A percentile compares a stretch with the other conserved stretches of the same genome.
These are phyloP conservation scores for Porogramme epimiltina DNA, from an alignment of 1,284 basidiomycete genomes.

Conservation along the genomic window DNA sequence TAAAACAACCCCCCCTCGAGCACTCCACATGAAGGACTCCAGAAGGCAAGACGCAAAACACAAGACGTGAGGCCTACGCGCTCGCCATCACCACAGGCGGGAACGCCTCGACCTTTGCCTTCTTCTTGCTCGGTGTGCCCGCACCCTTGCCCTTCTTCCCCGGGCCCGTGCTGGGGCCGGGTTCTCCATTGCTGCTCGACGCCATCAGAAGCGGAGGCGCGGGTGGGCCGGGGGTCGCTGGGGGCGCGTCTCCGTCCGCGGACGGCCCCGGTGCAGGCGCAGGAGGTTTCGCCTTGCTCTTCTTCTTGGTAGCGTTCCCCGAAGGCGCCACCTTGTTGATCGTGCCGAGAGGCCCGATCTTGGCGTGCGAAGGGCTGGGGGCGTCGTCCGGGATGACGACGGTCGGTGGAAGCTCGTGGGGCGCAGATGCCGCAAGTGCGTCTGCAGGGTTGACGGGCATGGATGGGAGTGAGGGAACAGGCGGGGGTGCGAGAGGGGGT, in stretches of 20 bases:
- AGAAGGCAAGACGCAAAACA: neutral
- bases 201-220: slow-evolving; percentile 19
- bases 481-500: neutral
- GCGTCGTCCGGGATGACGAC: slow-evolving; percentile 62
- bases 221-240: slow-evolving; percentile 3
- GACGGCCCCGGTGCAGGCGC: slow-evolving; percentile 6
- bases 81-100: slow-evolving; percentile 57
- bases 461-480: slow-evolving; percentile 2
- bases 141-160: slow-evolving; percentile 34
- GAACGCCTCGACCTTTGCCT: slow-evolving; percentile 34
- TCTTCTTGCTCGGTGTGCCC: slow-evolving; percentile 34
- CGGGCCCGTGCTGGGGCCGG: slow-evolving; percentile 5
- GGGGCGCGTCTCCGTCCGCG: neutral
- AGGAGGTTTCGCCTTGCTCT: slow-evolving; percentile 35
- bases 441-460: slow-evolving; percentile 2
- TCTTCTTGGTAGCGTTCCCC: slow-evolving; percentile 38
- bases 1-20: neutral
- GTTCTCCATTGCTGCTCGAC: slow-evolving; percentile 11
- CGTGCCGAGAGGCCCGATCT: slow-evolving; percentile 78
- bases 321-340: slow-evolving; percentile 44
- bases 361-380: slow-evolving; percentile 56
- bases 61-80: slow-evolving; percentile 35
- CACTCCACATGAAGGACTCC: neutral
- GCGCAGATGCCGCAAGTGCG: neutral
- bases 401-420: slow-evolving; percentile 24